Base-by-base conservation (phyloP, 331 rosid species). In the Malus hybrid region DNA sequence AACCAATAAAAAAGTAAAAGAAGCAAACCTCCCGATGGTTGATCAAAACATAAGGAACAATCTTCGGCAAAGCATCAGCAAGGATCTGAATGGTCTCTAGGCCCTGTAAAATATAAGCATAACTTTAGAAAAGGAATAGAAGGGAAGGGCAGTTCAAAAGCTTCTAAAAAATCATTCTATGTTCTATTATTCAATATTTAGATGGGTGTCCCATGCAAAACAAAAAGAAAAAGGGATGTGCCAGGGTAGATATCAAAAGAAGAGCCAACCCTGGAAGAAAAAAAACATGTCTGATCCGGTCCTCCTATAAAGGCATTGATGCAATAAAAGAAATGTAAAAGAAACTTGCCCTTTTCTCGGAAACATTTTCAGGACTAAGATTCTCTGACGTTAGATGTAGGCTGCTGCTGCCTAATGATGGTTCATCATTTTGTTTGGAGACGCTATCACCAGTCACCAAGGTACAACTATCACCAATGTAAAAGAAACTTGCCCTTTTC, bases 41-140 rank as follows among this genome's bases (percentile, higher is more conserved):
- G 86, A 95, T 95, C 86, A 95, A 78, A 80, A 95, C 99, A 75
- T 90, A 95, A 42, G 99, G 99, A 82, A 95, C 99, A 74, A 95
- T 95, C 86, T 95, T 95, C 19, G 99, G 99, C 84, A 95, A 85
- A 79, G 97, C 91, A 67, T 90, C 97, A 69, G 99, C 96, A 80
- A 95, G 92, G 82, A 95, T 85, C 87, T 92, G 99, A 83, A 95
- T 85, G 74, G 97, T 88, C 79, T 87, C 93, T 74, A 83, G 79
- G 69, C 91, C 97, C 99, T 95, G 96, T 86, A 74, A 83, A 78
- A 48, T 67, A 75, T 16, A 74, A 73, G 69, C 24, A 56, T 54
- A 79, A 80, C 61, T 80, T 80, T 63, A 72, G 86, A 15, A 29
- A 63, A 28, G 67, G 20, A 64, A 31, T 32, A 63, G 22, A 31